Evolutionary conservation across 345 rosid species (phyloP), one percentile per base, ranked within the genome.

Genomic region (Eucalyptus brandiana): DNA sequence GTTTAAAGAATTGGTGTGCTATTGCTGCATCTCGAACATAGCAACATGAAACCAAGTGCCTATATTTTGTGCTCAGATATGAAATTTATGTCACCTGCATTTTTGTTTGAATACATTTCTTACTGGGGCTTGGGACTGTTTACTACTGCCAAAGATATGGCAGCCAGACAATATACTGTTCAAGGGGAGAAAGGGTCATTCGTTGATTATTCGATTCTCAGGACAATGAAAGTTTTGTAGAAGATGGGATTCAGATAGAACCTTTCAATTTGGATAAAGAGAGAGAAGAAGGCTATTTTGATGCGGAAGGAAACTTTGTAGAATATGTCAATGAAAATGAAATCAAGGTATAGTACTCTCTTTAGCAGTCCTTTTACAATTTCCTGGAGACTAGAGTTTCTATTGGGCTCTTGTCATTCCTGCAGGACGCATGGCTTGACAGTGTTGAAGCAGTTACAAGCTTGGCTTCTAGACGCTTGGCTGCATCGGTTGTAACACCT

Each of bases 351-450:
- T 89, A 45, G 26, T 24, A 54, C 56, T 49, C 58, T 62, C 23
- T 28, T 37, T 48, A 42, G 18, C 51, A n/a, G 80, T 54, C 40
- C 83, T 83, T 76, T 76, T 21, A 12, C 47, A 40, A 76, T 76
- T 76, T 76, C 45, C 17, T 76, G 42, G 85, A 40, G 65, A 53
- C 42, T 44, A 21, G 10, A 40, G 30, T 28, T 86, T 54, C 40
- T 28, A 23, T 54, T 40, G 45, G 34, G n/a, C 26, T 50, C 45
- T 67, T 90, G 89, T 88, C 80, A 44, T 88, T 92, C 65, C 91
- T 93, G 91, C 93, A 98, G 99, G 99, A 98, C 94, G 97, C 99
- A 42, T 98, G 99, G 99, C 96, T 98, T 90, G 99, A 98, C 91
- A 95, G 95, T 89, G 90, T 96, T 92, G 98, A 94, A 60, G 92